Conservation (phyloP, 768 basidiomycete species). For the Leccinum olivaceopallidum region DNA sequence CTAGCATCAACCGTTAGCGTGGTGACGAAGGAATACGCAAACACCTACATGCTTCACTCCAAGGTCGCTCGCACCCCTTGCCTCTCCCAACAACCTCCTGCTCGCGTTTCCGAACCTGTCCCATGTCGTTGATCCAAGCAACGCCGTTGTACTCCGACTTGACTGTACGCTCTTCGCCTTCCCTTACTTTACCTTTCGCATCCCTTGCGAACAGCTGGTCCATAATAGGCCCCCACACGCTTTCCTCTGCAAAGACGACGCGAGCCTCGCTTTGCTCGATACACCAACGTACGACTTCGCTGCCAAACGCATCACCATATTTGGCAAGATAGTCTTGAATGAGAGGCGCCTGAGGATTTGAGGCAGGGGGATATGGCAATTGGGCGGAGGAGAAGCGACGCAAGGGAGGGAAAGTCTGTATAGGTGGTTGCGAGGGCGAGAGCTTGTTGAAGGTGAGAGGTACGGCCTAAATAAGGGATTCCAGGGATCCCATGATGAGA, state of each 20-base stretch:
- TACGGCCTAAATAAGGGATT: conserved; percentile 48
- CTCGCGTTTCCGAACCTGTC: conserved; percentile 67
- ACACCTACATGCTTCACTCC: conserved; percentile 73
- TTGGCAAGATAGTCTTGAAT: conserved; percentile 74
- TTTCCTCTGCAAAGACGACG: conserved; percentile 77
- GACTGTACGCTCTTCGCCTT: conserved; percentile 37
- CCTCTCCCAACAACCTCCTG: conserved; percentile 59
- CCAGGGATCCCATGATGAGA: conserved; percentile 1
- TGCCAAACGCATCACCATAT: conserved; percentile 82
- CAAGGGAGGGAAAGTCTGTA: conserved; percentile 83
- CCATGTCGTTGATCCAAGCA: conserved; percentile 89
- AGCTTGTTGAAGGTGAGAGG: conserved; percentile 66
- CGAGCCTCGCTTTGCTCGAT: conserved; percentile 87
- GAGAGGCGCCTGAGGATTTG: conserved; percentile 61
- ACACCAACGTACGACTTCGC: conserved; percentile 91
- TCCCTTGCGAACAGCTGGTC: conserved; percentile 62
- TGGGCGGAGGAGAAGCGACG: conserved; percentile 75
- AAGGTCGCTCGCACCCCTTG: conserved; percentile 55
- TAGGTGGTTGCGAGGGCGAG: conserved; percentile 86
- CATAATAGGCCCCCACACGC: conserved; percentile 58
- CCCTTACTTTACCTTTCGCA: conserved; percentile 26
- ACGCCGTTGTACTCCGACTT: conserved; percentile 52
- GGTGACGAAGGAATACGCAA: background rate
- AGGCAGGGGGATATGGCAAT: conserved; percentile 59
- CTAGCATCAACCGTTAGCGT: conserved; percentile 41